Evolutionary conservation across 2,329 filamentous ascomycete species (phyloP), one percentile per base, ranked within the genome.

Genomic region (Xylaria sp.): DNA sequence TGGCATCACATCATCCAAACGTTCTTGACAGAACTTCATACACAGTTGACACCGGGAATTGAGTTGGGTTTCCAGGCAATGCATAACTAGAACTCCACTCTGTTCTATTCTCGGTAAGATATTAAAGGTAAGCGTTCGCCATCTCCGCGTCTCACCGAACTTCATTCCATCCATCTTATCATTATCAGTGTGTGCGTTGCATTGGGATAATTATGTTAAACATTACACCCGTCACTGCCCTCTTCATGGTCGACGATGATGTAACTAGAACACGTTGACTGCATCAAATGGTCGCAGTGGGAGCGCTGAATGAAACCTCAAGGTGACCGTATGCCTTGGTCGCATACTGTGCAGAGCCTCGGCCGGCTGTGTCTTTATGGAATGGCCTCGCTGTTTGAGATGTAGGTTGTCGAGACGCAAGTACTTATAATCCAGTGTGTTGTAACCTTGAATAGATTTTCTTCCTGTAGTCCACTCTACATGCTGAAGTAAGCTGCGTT

Each of bases 271-370:
- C 7, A 15, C n/a, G 10, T 55, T 33, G 60, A 48, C 31, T 48
- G 20, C 65, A 41, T 58, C 23, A 6, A 33, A 49, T 51, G 36
- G 60, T 60, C 51, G 39, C n/a, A 64, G 20, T 49, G 46, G 48
- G 20, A 48, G 39, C 31, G 13, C 1, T 9, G 8, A 31, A 36
- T 55, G 60, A 31, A 25, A 55, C 28, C 18, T 55, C 18, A 36
- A n/a, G 13, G 36, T 49, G 49, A 60, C 10, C 3, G 46, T 52
- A 48, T n/a, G 23, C 31, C 48, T 48, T 54, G 36, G 13, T 52
- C 23, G 33, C 15, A 46, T n/a, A 5, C 28, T 25, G 28, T 36
- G 10, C 23, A 49, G 41, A 61, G 33, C 23, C 36, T 36, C 20
- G 13, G n/a, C 41, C 41, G 18, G 20, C 4, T 15, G 20, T 15